Evolutionary conservation across 2,329 filamentous ascomycete species (phyloP), one percentile per base, ranked within the genome.

Genomic region (Xylaria sp.): DNA sequence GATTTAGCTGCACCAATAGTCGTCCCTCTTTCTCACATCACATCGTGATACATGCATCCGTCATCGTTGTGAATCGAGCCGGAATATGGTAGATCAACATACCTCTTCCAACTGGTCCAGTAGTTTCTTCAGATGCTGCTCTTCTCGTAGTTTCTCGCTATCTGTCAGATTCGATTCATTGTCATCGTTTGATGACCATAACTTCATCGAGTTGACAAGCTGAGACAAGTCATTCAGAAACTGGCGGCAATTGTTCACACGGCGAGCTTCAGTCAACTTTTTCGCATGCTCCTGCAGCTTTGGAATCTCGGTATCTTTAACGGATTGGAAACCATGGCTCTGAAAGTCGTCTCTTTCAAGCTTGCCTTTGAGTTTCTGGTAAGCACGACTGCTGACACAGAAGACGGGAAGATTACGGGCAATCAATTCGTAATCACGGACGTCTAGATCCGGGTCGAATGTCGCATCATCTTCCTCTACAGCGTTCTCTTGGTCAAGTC

Each of bases 301-400:
- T 1, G 86, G 86, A 2, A 89, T 79, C 69, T 84, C 86, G 0
- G 87, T 90, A 61, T 89, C 82, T 2, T 84, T 78, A 0, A 76
- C 42, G 3, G 76, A 73, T 1, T 73, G 72, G 70, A 89, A 90
- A 0, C 87, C 86, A 12, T 71, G 47, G 0, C 85, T 85, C 7
- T 69, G 54, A 11, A 75, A 67, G 1, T 77, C 74, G 56, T 90
- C 87, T 45, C 83, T 82, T 55, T 77, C 71, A 8, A 89, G 70
- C 3, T 84, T 79, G 1, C 83, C 85, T 40, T 78, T 77, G n/a
- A 90, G 74, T 67, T 87, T 86, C 67, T 90, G 87, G 57, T 88
- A 90, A 0, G 83, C 87, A 46, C 83, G 78, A 49, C 83, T 85
- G 60, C 84, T 87, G 15, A 90, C 84, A 64, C 87, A 90, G 69